These are phyloP conservation scores for Kluyveromyces lactis DNA, from an alignment of 805 yeast genomes.

Conservation along the genomic window DNA sequence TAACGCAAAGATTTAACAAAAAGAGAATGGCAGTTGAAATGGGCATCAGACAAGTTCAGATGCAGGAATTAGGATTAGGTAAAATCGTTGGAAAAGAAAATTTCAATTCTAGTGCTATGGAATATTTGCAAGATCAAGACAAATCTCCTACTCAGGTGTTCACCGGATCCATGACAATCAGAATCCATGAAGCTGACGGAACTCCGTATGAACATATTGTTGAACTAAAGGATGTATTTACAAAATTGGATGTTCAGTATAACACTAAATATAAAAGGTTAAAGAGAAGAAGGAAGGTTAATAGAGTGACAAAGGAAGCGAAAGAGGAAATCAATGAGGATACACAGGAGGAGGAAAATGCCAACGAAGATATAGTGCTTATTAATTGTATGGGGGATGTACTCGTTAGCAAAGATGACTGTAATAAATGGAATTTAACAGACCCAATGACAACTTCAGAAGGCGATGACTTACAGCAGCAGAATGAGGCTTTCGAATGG, in stretches of 20 bases:
- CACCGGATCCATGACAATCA: conserved; percentile 91
- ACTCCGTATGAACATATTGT: conserved; percentile 98
- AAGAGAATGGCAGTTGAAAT: conserved; percentile 91
- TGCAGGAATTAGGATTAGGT: conserved; percentile 39
- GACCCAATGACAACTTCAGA: conserved; percentile 53
- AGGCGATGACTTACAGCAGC: conserved; percentile 23
- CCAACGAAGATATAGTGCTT: conserved; percentile 32
- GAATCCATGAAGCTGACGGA: conserved; percentile 97
- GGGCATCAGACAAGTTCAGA: conserved; percentile 87
- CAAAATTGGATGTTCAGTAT: conserved; percentile 88
- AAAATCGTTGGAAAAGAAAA: conserved; percentile 22
- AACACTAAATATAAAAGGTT: conserved; percentile 86
- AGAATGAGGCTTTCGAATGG: conserved; percentile 93
- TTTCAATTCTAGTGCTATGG: conserved; percentile 22
- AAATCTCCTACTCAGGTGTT: conserved; percentile 36
- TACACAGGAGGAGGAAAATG: conserved; percentile 13
- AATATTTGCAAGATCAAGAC: conserved; percentile 16
- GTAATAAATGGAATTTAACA: conserved; percentile 60
- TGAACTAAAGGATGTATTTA: conserved; percentile 73
- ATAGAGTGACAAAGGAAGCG: conserved; percentile 35
- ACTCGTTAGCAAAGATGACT: conserved; percentile 50
- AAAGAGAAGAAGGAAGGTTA: conserved; percentile 46
- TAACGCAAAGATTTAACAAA: conserved; percentile 88
- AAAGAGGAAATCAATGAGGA: conserved; percentile 5
- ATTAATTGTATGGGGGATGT: conserved; percentile 71